Percentiles rank a stretch among this genome's conserved stretches.
phyloP scores from a whole-genome alignment of 2,329 filamentous ascomycete genomes.

The Phoma sp. region DNA sequence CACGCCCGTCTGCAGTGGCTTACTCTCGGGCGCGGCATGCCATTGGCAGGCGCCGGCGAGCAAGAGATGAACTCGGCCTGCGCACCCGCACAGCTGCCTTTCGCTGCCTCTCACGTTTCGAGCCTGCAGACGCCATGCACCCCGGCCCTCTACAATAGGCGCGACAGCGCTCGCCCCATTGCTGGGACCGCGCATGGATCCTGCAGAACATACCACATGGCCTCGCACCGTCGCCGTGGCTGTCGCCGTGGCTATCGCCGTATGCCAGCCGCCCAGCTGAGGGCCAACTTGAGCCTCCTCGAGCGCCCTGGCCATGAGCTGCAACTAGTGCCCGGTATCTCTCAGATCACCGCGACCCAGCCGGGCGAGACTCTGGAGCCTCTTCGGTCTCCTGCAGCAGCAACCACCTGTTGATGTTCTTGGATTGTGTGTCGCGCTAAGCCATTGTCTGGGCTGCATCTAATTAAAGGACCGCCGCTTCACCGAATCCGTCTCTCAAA shows the following conservation, averaged over 20 bases:
- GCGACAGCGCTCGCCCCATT: conserved; percentile 1
- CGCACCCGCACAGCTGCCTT: not conserved
- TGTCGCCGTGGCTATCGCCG: not conserved
- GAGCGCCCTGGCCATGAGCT: not conserved
- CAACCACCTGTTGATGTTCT: not conserved
- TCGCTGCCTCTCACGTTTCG: conserved; percentile 1
- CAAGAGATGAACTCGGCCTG: conserved; percentile 6
- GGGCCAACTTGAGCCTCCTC: conserved; percentile 3
- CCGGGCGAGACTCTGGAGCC: conserved; percentile 1
- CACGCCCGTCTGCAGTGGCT: conserved; percentile 1
- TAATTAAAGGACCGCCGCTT: conserved; percentile 19
- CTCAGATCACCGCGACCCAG: conserved; percentile 6
- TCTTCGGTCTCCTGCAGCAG: not conserved
- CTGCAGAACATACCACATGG: conserved; percentile 9
- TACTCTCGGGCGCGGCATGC: conserved; percentile 3
- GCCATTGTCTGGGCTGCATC: conserved; percentile 9
- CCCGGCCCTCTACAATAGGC: conserved; percentile 1
- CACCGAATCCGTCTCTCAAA: conserved; percentile 10
- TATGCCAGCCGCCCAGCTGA: not conserved
- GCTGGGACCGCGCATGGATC: not conserved
- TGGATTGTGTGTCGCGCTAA: conserved; percentile 1
- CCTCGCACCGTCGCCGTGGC: not conserved
- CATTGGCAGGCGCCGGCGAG: conserved; percentile 9
- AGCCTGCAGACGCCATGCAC: not conserved
- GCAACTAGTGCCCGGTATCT: conserved; percentile 5